phyloP scores from a whole-genome alignment of 768 basidiomycete genomes.

The Candolleomyces eurysporus region DNA sequence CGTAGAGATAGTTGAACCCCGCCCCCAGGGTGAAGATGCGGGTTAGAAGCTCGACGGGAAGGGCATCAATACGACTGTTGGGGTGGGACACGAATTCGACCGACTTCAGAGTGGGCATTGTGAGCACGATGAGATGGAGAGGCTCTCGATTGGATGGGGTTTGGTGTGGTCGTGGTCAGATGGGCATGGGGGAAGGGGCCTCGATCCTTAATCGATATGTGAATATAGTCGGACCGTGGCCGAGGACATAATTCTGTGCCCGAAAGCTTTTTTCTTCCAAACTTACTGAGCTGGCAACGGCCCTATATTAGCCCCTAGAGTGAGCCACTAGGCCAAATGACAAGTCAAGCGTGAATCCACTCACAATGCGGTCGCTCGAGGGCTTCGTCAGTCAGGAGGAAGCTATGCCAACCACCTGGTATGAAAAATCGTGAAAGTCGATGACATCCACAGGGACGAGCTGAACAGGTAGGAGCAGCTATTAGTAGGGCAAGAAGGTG shows the following conservation, averaged over 20 bases:
- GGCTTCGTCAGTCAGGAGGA: too few relatives aligned
- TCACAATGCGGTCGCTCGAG: too few relatives aligned
- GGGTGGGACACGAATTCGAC: constrained; percentile 14
- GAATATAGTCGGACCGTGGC: constrained; percentile 1
- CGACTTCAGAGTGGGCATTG: constrained; percentile 11
- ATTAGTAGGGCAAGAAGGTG: background rate
- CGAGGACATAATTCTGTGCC: constrained; percentile 8
- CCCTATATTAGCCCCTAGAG: background rate
- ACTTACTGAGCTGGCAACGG: constrained; percentile 1
- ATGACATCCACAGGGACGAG: background rate
- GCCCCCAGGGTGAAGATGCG: constrained; percentile 57
- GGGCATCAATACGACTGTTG: constrained; percentile 34
- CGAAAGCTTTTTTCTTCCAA: constrained; percentile 7
- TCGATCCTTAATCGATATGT: constrained; percentile 4
- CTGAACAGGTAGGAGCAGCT: background rate
- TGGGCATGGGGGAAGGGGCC: background rate
- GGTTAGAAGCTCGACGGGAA: constrained; percentile 60
- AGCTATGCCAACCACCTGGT: too few relatives aligned
- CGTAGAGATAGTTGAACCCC: constrained; percentile 40
- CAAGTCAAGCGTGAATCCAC: too few relatives aligned
- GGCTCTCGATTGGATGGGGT: background rate
- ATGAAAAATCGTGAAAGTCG: background rate
- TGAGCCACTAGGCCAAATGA: too few relatives aligned
- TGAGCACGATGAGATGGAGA: background rate
- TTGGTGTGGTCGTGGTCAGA: background rate